Evolutionary conservation across 257 asterid species (phyloP).

Genomic region (Solanum etuberosum): DNA sequence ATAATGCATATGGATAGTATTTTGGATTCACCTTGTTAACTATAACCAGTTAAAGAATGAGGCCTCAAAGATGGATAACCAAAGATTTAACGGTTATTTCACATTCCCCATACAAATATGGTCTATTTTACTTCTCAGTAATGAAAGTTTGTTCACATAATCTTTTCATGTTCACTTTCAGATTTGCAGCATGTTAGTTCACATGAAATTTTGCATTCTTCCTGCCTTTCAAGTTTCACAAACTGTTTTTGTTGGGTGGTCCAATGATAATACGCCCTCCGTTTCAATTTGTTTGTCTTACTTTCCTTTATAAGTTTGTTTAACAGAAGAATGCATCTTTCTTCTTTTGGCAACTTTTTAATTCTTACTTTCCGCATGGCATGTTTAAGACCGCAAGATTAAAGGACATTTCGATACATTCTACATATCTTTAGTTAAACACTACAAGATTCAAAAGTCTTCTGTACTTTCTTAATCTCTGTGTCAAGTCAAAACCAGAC

Average conservation of each 20-base stretch:
- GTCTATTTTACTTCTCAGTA: background rate
- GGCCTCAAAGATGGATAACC: background rate
- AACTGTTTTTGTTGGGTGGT: background rate
- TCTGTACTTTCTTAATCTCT: background rate
- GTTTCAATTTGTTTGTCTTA: background rate
- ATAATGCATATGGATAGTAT: background rate
- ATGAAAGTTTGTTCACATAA: background rate
- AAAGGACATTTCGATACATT: background rate
- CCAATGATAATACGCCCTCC: background rate
- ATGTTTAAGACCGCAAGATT: background rate
- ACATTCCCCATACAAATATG: background rate
- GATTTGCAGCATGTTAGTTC: constrained; percentile 40
- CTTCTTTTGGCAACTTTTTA: background rate
- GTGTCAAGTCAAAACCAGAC: background rate
- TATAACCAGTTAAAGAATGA: background rate
- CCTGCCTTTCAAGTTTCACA: background rate
- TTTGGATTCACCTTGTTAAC: background rate
- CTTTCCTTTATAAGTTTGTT: background rate
- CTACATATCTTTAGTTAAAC: background rate
- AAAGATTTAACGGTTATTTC: background rate
- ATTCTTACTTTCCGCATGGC: background rate
- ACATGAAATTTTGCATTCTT: background rate
- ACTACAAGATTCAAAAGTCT: background rate
- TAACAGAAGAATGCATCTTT: too few species aligned
- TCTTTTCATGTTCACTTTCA: background rate